These are phyloP conservation scores for Fraxinus xanthoxyloides DNA, from an alignment of 305 asterid genomes.

Conservation along the genomic window DNA sequence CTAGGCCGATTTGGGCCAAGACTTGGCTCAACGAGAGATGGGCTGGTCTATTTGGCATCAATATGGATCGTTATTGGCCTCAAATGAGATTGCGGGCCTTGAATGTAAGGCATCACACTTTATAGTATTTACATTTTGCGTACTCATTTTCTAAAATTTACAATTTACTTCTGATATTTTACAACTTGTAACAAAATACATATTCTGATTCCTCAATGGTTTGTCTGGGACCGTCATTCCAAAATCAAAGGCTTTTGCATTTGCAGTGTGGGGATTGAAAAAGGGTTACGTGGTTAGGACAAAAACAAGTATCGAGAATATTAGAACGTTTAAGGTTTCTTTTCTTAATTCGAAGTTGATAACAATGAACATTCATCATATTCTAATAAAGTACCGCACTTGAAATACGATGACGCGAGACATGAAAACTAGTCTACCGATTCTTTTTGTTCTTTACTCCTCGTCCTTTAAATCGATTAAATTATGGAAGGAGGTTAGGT, in stretches of 20 bases:
- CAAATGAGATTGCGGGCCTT: neutral
- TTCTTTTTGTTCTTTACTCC: too few relatives aligned
- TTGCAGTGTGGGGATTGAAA: neutral
- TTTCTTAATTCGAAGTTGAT: neutral
- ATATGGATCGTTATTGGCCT: neutral
- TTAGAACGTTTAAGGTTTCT: neutral
- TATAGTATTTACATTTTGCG: neutral
- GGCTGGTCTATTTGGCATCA: neutral
- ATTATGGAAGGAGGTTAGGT: neutral
- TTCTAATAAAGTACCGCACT: neutral
- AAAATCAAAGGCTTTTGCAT: slow-evolving; percentile 37
- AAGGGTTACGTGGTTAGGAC: neutral
- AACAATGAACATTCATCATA: neutral
- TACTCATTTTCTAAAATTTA: neutral
- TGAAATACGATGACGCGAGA: neutral
- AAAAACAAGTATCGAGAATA: neutral
- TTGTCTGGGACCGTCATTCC: slow-evolving; percentile 57
- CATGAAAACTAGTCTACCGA: neutral
- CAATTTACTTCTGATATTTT: neutral
- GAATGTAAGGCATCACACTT: neutral
- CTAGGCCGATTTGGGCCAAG: neutral
- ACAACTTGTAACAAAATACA: neutral
- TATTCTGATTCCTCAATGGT: slow-evolving; percentile 55
- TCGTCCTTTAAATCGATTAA: too few relatives aligned
- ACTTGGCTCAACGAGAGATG: neutral